These are phyloP conservation scores for Danielia oregonensis DNA, from an alignment of 805 yeast genomes.

Conservation along the genomic window DNA sequence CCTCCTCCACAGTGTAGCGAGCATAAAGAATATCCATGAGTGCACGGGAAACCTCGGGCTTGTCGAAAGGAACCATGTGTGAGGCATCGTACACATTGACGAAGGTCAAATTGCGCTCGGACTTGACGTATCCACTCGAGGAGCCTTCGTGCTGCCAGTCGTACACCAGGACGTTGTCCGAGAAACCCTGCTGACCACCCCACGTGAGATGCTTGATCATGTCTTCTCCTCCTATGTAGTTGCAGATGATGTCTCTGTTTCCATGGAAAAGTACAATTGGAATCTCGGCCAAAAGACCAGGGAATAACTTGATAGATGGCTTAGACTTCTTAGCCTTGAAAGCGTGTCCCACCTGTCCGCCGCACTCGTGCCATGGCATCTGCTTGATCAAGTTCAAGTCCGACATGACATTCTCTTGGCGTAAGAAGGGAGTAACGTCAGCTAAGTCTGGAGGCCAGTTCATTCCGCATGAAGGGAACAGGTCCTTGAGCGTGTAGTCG, in stretches of 20 bases:
- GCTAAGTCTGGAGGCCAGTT: constrained; percentile 80
- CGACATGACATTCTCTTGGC: constrained; percentile 39
- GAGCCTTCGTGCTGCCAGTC: constrained; percentile 45
- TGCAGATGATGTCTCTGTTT: constrained; percentile 85
- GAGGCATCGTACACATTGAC: constrained; percentile 72
- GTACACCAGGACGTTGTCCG: constrained; percentile 24
- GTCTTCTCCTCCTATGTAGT: constrained; percentile 68
- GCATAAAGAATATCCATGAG: constrained; percentile 50
- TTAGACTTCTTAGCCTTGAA: constrained; percentile 47
- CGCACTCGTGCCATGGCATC: constrained; percentile 76
- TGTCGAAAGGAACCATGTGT: constrained; percentile 92
- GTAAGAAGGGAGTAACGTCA: constrained; percentile 48
- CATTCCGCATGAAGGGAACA: constrained; percentile 84
- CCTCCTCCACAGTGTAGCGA: constrained; percentile 13
- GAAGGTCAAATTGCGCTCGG: constrained; percentile 71
- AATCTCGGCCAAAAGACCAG: constrained; percentile 53
- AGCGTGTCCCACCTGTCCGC: constrained; percentile 50
- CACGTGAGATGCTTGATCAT: constrained; percentile 61
- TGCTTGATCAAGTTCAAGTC: constrained; percentile 47
- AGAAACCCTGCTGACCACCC: constrained; percentile 50
- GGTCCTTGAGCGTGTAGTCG: constrained; percentile 66
- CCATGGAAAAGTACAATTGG: constrained; percentile 81
- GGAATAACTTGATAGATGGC: constrained; percentile 67
- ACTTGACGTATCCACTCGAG: constrained; percentile 35
- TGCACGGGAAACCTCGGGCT: constrained; percentile 66